Evolutionary conservation across 78 protist species (phyloP), one percentile per base, ranked within the genome.

Genomic region (Emiliania huxleyi): DNA sequence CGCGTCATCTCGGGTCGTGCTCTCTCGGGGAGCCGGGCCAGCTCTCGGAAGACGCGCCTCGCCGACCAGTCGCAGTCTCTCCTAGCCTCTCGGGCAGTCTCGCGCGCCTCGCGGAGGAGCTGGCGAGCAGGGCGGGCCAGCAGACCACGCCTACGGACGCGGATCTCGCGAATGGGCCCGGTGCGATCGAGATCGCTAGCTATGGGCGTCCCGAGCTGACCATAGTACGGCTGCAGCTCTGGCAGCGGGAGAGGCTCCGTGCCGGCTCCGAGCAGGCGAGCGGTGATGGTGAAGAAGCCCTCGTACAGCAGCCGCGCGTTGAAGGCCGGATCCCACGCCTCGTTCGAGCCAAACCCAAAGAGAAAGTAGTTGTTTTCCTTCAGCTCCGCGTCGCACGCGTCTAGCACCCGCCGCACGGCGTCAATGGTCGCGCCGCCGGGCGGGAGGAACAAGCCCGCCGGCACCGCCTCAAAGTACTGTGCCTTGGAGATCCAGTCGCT

Each of bases 251-350:
- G 42, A 3, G 11, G n/a, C 42, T 2, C 42, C 42, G 15, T 26
- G 42, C 42, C 42, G 1, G 19, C 11, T n/a, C n/a, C n/a, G 44
- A 5, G 44, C 21, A 26, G 42, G 12, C 3, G 1, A 2, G 81
- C 75, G 33, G 75, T 71, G 81, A 71, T 71, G 40, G 81, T 71
- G 81, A 71, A n/a, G 81, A 71, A 71, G 81, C 81, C 81, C 42
- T 71, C 81, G 29, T 18, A 71, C 81, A 19, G 29, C 35, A 71
- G 42, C 35, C 81, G 35, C 44, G 81, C 81, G 19, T 71, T 71
- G 42, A n/a, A n/a, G 2, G 42, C 19, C 2, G 81, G 81, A 5
- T 26, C 35, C 81, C 81, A 71, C 35, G 42, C 21, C 42, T 26
- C 12, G 18, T 2, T 1, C 42, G 6, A 0, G 19, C 29, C 18